Evolutionary conservation across 352 stramenopile genomes (phyloP).

Genomic region (Peronospora belbahrii): DNA sequence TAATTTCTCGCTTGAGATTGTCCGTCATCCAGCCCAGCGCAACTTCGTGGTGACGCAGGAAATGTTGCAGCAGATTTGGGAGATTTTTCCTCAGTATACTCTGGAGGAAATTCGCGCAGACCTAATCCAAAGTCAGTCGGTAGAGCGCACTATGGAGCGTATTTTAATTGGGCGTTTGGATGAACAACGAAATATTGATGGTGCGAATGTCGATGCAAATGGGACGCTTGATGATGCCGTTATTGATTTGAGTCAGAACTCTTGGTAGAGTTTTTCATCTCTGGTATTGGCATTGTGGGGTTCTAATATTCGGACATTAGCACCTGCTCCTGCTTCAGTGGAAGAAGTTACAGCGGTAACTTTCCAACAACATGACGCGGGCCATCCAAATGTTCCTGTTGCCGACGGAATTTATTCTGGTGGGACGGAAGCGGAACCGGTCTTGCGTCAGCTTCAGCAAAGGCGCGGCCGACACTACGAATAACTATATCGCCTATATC

Average conservation of each 20-base stretch:
- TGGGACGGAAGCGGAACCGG: conserved; percentile 13
- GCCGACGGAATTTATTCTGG: neutral
- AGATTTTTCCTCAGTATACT: conserved; percentile 69
- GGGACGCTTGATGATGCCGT: conserved; percentile 28
- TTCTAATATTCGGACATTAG: neutral
- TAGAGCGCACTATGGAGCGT: conserved; percentile 65
- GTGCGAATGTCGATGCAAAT: conserved; percentile 11
- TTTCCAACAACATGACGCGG: conserved; percentile 5
- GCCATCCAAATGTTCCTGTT: neutral
- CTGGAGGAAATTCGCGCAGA: conserved; percentile 48
- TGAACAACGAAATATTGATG: conserved; percentile 17
- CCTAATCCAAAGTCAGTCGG: conserved; percentile 43
- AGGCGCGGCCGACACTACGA: conserved; percentile 1
- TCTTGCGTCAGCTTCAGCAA: conserved; percentile 11
- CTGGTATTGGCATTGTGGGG: conserved; percentile 27
- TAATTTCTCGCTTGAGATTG: conserved; percentile 71
- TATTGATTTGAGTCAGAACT: conserved; percentile 32
- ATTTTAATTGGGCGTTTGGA: conserved; percentile 53
- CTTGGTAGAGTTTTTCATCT: conserved; percentile 35
- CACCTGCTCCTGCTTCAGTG: neutral
- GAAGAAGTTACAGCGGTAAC: neutral
- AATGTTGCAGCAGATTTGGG: conserved; percentile 67
- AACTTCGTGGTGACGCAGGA: conserved; percentile 54
- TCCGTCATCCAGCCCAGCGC: conserved; percentile 32
- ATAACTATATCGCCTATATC: conserved; percentile 1